phyloP scores from a whole-genome alignment of 768 basidiomycete genomes.

The Harrya chromipes region DNA sequence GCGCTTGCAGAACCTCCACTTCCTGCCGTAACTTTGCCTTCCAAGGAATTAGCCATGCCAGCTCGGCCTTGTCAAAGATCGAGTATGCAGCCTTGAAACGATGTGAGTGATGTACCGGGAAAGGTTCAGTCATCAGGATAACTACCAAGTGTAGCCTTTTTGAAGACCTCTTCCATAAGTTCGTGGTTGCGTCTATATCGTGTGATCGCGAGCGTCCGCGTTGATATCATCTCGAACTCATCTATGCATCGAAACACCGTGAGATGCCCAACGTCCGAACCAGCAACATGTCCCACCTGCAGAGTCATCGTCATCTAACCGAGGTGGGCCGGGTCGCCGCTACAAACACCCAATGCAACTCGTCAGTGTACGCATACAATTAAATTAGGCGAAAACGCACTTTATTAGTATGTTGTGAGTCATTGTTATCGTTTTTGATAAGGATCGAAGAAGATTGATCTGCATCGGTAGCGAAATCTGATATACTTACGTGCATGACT shows the following conservation, averaged over 20 bases:
- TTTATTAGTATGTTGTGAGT: no score
- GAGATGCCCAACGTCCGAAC: background rate
- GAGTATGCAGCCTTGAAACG: slow-evolving; percentile 53
- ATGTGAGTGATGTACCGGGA: background rate
- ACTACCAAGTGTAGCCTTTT: slow-evolving; percentile 62
- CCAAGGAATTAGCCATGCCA: slow-evolving; percentile 22
- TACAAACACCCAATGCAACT: slow-evolving; percentile 2
- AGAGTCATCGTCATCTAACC: slow-evolving; percentile 59
- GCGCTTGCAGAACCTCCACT: slow-evolving; percentile 51
- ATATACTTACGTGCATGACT: no score
- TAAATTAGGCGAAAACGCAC: slow-evolving; percentile 16
- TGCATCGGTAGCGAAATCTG: no score
- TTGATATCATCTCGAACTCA: slow-evolving; percentile 68
- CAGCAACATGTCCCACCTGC: slow-evolving; percentile 41
- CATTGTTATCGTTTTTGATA: no score
- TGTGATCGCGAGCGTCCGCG: slow-evolving; percentile 65
- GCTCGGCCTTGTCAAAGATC: slow-evolving; percentile 54
- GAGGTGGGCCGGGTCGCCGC: slow-evolving; percentile 33
- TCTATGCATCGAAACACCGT: slow-evolving; percentile 32
- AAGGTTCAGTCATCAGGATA: background rate
- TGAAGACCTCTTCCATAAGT: slow-evolving; percentile 80
- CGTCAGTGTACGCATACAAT: background rate
- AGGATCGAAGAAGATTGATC: no score
- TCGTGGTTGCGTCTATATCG: slow-evolving; percentile 82
- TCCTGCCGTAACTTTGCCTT: slow-evolving; percentile 60